Evolutionary conservation across 2,329 filamentous ascomycete genomes (phyloP).

Genomic region (Arthrobotrys conoides): DNA sequence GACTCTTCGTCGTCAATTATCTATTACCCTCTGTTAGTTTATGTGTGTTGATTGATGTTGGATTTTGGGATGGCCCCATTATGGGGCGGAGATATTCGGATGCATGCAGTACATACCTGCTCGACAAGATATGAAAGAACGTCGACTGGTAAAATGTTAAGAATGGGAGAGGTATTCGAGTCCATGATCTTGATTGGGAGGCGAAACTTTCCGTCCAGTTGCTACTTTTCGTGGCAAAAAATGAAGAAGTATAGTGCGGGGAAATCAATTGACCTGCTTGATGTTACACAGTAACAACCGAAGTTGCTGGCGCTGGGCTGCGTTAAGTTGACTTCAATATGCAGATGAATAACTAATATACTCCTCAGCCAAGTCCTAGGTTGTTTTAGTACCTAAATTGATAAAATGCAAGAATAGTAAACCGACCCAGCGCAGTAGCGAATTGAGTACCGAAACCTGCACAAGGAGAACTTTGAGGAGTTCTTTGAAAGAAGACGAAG

Average conservation of each 20-base stretch:
- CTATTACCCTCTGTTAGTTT: constrained; percentile 11
- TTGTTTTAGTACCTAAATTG: too few species aligned
- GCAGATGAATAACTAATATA: too few species aligned
- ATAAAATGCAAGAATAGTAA: too few species aligned
- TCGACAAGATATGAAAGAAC: constrained; percentile 41
- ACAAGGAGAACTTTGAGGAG: too few species aligned
- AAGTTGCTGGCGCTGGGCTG: too few species aligned
- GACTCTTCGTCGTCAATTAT: constrained; percentile 44
- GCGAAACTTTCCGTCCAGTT: too few species aligned
- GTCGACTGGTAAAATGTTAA: constrained; percentile 37
- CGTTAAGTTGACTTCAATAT: too few species aligned
- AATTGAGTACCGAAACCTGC: too few species aligned
- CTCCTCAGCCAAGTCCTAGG: too few species aligned
- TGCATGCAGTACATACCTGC: neutral
- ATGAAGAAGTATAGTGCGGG: neutral
- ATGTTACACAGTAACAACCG: too few species aligned
- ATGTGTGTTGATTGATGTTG: constrained; percentile 22
- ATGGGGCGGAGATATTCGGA: neutral
- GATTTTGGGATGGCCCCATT: neutral
- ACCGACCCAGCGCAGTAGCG: too few species aligned
- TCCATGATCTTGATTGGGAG: neutral
- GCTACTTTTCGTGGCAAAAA: neutral
- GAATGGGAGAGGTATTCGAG: neutral
- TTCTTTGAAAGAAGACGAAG: too few species aligned
- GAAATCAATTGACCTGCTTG: neutral